Evolutionary conservation across 2,329 filamentous ascomycete genomes (phyloP), one percentile per base, ranked within the genome.

Genomic region (Cryphonectria carpinicola): DNA sequence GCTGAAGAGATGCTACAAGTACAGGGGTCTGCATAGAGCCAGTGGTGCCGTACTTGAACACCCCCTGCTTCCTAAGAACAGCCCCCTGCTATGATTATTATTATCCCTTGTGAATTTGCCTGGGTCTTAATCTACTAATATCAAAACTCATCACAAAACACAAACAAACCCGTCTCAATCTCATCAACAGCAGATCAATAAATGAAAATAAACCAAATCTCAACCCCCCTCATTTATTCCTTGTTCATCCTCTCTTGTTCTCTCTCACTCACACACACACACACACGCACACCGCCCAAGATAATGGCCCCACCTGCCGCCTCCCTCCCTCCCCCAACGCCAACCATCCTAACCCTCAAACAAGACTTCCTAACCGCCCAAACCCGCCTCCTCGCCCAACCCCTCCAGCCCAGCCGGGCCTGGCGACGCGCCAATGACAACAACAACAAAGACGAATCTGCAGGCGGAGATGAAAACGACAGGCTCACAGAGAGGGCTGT

Each of bases 271-370:
- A 4, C 4, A 14, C 22, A 60, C 28, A 28, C 28, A 28, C 28
- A 28, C 28, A 28, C 28, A 28, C 28, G 2, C 28, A 28, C 28
- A 28, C 28, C 1, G 2, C 28, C 3, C 17, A 61, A 4, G 22
- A 39, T 7, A 35, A 39, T 17, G 10, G 8, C 37, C 22, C 8
- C 37, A 13, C 37, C 37, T 11, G 10, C 37, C 2, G 10, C 8
- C 37, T 1, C 37, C 37, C 37, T 39, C 37, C 37, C 37, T 39
- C 37, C 37, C 13, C 60, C 39, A 19, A n/a, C 85, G 1, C 87
- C 87, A 4, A 90, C 89, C 2, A 84, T 90, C 72, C 83, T 90
- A 63, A 83, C 87, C 35, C 82, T 90, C 68, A 93, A 93, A 78
- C 87, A 89, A 65, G 77, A 84, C 71, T 93, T 93, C 78, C 83